Conservation (phyloP, 805 yeast genomes). For the Pichia deserticola region DNA sequence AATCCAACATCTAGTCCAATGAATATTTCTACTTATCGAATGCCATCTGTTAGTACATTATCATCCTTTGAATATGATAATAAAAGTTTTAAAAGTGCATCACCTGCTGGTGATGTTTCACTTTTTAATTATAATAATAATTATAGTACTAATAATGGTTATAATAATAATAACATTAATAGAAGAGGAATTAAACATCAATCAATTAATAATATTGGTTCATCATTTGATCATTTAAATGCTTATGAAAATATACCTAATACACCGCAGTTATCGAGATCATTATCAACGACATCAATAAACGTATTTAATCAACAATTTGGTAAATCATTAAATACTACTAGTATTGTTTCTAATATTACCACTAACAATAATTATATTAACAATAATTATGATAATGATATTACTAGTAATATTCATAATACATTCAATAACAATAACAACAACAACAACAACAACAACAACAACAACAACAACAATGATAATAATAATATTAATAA, state of each 20-base stretch:
- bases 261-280: conserved; percentile 1
- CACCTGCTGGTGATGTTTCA: conserved; percentile 16
- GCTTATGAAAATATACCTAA: neutral
- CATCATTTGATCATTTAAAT: neutral
- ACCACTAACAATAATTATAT: neutral
- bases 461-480: neutral
- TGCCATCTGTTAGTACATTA: conserved; percentile 20
- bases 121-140: no score
- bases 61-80: conserved; percentile 18
- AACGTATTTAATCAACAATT: conserved; percentile 22
- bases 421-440: no score
- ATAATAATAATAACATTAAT: conserved; percentile 13
- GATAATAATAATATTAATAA: neutral
- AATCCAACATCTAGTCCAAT: conserved; percentile 6
- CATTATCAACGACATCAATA: conserved; percentile 13
- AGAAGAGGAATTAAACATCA: conserved; percentile 22
- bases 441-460: no score
- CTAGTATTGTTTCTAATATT: neutral
- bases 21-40: conserved; percentile 5
- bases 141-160: neutral
- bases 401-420: no score
- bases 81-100: conserved; percentile 19
- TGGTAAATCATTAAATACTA: conserved; percentile 12
- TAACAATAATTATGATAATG: no score
- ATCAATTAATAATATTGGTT: neutral